Percentiles rank a stretch among this genome's conserved stretches.
phyloP scores from a whole-genome alignment of 2,329 filamentous ascomycete species.

The Epichloe sp. region DNA sequence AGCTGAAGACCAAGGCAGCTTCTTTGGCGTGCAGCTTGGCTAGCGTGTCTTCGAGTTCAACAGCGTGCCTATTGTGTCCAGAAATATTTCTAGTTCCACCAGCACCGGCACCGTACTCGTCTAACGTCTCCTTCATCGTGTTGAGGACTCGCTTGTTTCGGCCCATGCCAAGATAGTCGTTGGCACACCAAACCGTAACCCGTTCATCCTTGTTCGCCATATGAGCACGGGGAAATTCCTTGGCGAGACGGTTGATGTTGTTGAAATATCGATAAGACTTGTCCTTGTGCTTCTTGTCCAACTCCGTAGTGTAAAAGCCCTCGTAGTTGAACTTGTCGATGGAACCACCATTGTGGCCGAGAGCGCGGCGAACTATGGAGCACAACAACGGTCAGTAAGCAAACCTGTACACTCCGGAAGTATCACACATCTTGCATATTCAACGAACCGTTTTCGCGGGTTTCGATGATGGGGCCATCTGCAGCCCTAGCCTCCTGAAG shows the following conservation, averaged over 20 bases:
- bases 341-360: not conserved
- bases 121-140: constrained; percentile 87
- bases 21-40: constrained; percentile 89
- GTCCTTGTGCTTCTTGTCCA: constrained; percentile 99
- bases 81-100: constrained; percentile 97
- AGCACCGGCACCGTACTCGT: constrained; percentile 88
- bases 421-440: not conserved
- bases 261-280: constrained; percentile 99
- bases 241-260: constrained; percentile 97
- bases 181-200: constrained; percentile 98
- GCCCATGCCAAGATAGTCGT: constrained; percentile 98
- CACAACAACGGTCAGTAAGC: not conserved
- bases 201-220: constrained; percentile 71
- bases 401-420: not conserved
- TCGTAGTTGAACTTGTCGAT: constrained; percentile 75
- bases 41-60: constrained; percentile 67
- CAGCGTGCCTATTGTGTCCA: constrained; percentile 89
- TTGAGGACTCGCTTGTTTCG: constrained; percentile 76
- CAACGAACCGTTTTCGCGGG: constrained; percentile 36
- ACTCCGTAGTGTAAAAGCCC: constrained; percentile 70
- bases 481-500: constrained; percentile 67
- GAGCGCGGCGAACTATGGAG: constrained; percentile 1
- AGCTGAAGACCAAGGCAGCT: constrained; percentile 84
- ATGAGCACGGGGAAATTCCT: constrained; percentile 91
- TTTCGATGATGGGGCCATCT: constrained; percentile 40